These are phyloP conservation scores for Cyclaneusma minus DNA, from an alignment of 2,329 filamentous ascomycete genomes.

Conservation along the genomic window DNA sequence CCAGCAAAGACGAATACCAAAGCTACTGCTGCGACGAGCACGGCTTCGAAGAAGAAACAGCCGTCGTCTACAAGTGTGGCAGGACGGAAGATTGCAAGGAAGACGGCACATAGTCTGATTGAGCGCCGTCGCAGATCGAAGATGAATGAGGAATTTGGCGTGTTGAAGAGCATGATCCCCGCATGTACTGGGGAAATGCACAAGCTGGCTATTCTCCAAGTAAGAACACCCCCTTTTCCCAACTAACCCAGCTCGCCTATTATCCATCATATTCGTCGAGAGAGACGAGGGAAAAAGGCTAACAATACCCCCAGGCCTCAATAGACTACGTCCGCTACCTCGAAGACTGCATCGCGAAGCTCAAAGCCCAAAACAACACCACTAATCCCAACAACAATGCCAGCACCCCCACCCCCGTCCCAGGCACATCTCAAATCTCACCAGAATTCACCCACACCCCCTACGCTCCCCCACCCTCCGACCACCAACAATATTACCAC, in stretches of 20 bases:
- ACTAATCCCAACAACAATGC: slow-evolving; percentile 16
- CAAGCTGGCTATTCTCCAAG: slow-evolving; percentile 88
- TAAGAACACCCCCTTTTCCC: slow-evolving; percentile 26
- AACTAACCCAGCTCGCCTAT: slow-evolving; percentile 4
- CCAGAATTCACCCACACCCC: no score
- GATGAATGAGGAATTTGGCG: slow-evolving; percentile 97
- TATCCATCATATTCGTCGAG: slow-evolving; percentile 2
- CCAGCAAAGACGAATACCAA: slow-evolving; percentile 9
- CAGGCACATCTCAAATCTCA: slow-evolving; percentile 9
- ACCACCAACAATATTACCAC: slow-evolving; percentile 8
- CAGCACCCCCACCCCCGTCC: slow-evolving; percentile 6
- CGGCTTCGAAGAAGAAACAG: slow-evolving; percentile 58
- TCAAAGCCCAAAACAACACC: slow-evolving; percentile 41
- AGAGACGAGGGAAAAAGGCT: slow-evolving; percentile 4
- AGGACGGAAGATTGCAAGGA: slow-evolving; percentile 86
- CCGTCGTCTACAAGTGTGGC: slow-evolving; percentile 63
- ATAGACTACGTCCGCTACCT: slow-evolving; percentile 95
- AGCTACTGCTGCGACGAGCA: slow-evolving; percentile 12
- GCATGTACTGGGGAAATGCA: slow-evolving; percentile 97
- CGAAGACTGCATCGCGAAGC: slow-evolving; percentile 68
- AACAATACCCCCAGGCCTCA: slow-evolving; percentile 48
- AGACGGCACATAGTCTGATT: slow-evolving; percentile 91
- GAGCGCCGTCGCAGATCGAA: slow-evolving; percentile 81
- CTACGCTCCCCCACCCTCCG: slow-evolving; percentile 7
- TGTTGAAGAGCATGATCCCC: slow-evolving; percentile 88